Conservation (phyloP, 2,329 filamentous ascomycete genomes). For the Neofusicoccum kwambonambiense region DNA sequence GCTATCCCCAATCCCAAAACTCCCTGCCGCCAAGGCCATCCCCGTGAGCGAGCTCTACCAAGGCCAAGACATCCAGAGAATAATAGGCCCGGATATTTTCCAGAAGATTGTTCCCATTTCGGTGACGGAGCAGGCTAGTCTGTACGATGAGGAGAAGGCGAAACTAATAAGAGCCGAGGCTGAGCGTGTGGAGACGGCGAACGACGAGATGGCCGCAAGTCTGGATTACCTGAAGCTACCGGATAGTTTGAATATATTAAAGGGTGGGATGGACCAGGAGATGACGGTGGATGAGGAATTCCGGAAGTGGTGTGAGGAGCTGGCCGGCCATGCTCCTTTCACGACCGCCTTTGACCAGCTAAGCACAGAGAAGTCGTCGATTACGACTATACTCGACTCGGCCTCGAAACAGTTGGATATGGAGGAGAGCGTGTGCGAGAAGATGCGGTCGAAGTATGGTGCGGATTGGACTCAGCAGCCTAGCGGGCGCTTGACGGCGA, state of each 20-base stretch:
- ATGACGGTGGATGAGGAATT: slow-evolving; percentile 88
- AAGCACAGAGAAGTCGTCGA: slow-evolving; percentile 72
- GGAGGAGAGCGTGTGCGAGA: slow-evolving; percentile 97
- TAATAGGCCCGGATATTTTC: slow-evolving; percentile 96
- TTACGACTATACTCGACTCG: slow-evolving; percentile 70
- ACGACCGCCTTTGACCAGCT: slow-evolving; percentile 75
- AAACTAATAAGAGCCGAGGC: slow-evolving; percentile 92
- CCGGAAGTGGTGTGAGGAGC: slow-evolving; percentile 87
- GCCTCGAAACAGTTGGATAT: slow-evolving; percentile 88
- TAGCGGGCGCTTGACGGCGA: slow-evolving; percentile 83
- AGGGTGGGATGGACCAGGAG: slow-evolving; percentile 89
- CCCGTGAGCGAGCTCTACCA: slow-evolving; percentile 96
- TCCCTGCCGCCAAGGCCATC: slow-evolving; percentile 94
- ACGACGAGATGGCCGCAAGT: slow-evolving; percentile 93
- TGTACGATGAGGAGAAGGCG: slow-evolving; percentile 98
- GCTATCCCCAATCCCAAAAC: slow-evolving; percentile 77
- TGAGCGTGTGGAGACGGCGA: slow-evolving; percentile 87
- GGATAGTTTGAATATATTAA: slow-evolving; percentile 83
- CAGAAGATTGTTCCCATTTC: slow-evolving; percentile 94
- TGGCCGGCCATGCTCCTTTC: slow-evolving; percentile 82
- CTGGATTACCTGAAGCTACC: slow-evolving; percentile 91
- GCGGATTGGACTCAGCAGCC: slow-evolving; percentile 96
- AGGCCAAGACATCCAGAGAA: slow-evolving; percentile 93
- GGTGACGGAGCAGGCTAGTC: slow-evolving; percentile 91
- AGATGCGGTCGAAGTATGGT: slow-evolving; percentile 98